A percentile compares a stretch with the other conserved stretches of the same genome.
phyloP scores from a whole-genome alignment of 2,329 filamentous ascomycete species.

The Microdochium bolleyi region DNA sequence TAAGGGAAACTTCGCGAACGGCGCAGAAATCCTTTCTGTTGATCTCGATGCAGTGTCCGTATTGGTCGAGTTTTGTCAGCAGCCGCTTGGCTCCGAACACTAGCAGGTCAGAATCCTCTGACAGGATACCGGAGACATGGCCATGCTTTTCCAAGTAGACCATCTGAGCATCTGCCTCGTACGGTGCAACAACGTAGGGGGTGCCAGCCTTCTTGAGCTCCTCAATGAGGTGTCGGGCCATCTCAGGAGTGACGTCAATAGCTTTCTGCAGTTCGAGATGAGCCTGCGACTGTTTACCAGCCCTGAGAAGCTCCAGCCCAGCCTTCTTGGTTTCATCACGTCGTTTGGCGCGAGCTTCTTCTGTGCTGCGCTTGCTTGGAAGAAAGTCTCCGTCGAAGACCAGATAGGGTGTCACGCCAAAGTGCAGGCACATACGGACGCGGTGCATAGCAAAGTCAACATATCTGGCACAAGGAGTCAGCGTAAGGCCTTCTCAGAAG shows the following conservation, averaged over 20 bases:
- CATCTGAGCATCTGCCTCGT: slow-evolving; percentile 95
- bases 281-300: slow-evolving; percentile 74
- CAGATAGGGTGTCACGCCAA: slow-evolving; percentile 87
- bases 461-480: slow-evolving; percentile 48
- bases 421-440: slow-evolving; percentile 89
- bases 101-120: slow-evolving; percentile 91
- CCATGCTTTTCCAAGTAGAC: slow-evolving; percentile 87
- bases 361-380: slow-evolving; percentile 86
- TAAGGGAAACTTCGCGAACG: slow-evolving; percentile 79
- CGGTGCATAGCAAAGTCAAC: slow-evolving; percentile 85
- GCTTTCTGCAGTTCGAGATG: slow-evolving; percentile 87
- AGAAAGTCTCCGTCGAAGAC: slow-evolving; percentile 95
- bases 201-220: slow-evolving; percentile 75
- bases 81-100: slow-evolving; percentile 91
- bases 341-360: slow-evolving; percentile 65
- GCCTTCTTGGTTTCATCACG: slow-evolving; percentile 69
- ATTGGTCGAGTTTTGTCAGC: slow-evolving; percentile 88
- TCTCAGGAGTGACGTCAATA: slow-evolving; percentile 90
- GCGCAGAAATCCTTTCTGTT: slow-evolving; percentile 82
- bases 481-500: slow-evolving; percentile 7
- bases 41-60: slow-evolving; percentile 88
- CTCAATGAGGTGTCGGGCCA: slow-evolving; percentile 88
- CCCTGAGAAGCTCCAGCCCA: slow-evolving; percentile 71
- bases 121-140: slow-evolving; percentile 78
- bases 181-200: slow-evolving; percentile 88